Conservation (phyloP, 768 basidiomycete species). For the Rhizopogon salebrosus region DNA sequence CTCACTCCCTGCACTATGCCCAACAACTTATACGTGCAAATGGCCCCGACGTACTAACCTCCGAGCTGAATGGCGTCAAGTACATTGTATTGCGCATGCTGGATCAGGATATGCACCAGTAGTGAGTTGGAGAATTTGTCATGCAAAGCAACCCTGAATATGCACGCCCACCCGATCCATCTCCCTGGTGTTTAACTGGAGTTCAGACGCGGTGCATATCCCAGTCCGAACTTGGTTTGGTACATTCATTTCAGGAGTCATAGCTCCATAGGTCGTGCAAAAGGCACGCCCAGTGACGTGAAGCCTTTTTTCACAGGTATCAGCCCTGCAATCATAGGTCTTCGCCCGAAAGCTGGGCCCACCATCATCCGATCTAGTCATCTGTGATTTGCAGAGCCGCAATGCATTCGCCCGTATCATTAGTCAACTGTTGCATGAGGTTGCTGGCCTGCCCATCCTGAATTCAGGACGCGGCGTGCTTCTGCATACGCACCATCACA, state of each 20-base stretch:
- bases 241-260: background rate
- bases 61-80: background rate
- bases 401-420: background rate
- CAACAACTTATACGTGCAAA: too few species aligned
- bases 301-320: background rate
- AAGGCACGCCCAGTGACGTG: background rate
- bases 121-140: background rate
- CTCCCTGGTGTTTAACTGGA: too few species aligned
- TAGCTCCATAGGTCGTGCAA: background rate
- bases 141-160: background rate
- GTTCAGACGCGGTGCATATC: background rate
- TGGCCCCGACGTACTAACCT: too few species aligned
- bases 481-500: background rate
- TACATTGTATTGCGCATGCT: background rate
- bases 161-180: background rate
- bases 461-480: background rate
- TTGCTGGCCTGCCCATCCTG: background rate
- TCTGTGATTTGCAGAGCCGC: background rate
- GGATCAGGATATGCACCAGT: background rate
- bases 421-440: background rate
- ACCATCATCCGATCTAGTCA: background rate
- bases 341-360: background rate
- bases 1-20: too few species aligned
- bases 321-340: background rate
- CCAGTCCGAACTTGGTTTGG: background rate